Evolutionary conservation across 2,329 filamentous ascomycete genomes (phyloP).

Genomic region (Colletotrichum navitas): DNA sequence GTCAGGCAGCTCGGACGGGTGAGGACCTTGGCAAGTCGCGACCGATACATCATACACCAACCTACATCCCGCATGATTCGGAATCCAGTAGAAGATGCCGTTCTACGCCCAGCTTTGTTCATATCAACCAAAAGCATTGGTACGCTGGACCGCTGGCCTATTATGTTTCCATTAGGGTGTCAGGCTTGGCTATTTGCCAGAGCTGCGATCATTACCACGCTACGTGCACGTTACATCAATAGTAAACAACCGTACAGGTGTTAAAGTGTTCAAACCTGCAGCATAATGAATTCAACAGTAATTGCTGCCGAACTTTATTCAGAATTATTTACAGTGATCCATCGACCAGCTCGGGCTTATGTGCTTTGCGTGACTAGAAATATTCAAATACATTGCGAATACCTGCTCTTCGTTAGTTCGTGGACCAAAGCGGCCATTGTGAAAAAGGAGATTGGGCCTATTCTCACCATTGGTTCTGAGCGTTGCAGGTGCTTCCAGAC

Average conservation of each 20-base stretch:
- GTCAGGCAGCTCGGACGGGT: not conserved
- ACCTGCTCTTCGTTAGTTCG: not conserved
- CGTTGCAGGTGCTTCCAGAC: not conserved
- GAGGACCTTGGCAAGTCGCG: not conserved
- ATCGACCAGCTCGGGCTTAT: not conserved
- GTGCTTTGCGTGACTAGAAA: not conserved
- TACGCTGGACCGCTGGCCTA: not conserved
- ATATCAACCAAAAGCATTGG: not conserved
- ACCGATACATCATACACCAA: not conserved
- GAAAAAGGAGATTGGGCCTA: fast-evolving
- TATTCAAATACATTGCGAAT: not conserved
- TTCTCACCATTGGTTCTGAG: slow-evolving; percentile 1
- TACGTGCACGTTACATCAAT: not conserved
- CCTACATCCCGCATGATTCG: not conserved
- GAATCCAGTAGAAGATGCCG: not conserved
- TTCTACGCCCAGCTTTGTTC: not conserved
- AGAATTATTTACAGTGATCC: not conserved
- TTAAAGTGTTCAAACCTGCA: not conserved
- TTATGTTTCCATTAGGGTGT: no score
- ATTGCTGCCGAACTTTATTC: not conserved
- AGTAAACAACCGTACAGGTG: not conserved
- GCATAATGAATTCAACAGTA: not conserved
- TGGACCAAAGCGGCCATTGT: not conserved
- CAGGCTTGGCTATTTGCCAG: fast-evolving
- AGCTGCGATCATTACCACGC: not conserved